phyloP scores from a whole-genome alignment of 2,329 filamentous ascomycete species.

The Ampelomyces quisqualis region DNA sequence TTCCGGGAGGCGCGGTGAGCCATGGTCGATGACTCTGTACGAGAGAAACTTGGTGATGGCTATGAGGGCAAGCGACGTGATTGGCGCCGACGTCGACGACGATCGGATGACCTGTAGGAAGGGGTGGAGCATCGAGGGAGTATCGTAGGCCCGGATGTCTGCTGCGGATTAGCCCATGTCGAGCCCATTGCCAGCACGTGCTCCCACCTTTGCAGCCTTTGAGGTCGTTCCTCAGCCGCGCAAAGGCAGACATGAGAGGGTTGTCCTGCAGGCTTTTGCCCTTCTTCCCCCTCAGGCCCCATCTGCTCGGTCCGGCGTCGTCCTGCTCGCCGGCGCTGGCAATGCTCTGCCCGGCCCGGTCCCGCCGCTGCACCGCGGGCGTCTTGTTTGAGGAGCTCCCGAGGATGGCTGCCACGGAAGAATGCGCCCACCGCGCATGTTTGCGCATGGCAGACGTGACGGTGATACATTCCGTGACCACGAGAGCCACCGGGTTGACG shows the following conservation, averaged over 20 bases:
- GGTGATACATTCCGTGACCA: conserved; percentile 98
- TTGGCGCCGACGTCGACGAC: conserved; percentile 91
- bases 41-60: conserved; percentile 95
- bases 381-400: conserved; percentile 64
- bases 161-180: conserved; percentile 25
- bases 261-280: conserved; percentile 98
- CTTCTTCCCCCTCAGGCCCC: conserved; percentile 92
- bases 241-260: conserved; percentile 92
- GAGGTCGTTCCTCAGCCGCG: conserved; percentile 82
- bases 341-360: conserved; percentile 40
- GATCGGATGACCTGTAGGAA: conserved; percentile 97
- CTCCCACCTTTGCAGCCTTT: conserved; percentile 74
- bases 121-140: conserved; percentile 82
- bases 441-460: conserved; percentile 99
- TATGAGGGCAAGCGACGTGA: conserved; percentile 90
- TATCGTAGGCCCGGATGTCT: conserved; percentile 89
- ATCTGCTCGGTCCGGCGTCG: conserved; percentile 74
- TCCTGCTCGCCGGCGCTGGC: conserved; percentile 43
- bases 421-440: conserved; percentile 92
- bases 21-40: conserved; percentile 83
- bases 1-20: conserved; percentile 82
- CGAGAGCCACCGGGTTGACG: conserved; percentile 85
- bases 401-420: conserved; percentile 91
- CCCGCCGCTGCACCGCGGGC: conserved; percentile 37
- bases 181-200: not conserved